Conservation (phyloP, 1,284 basidiomycete genomes). For the Ganoderma sinense region DNA sequence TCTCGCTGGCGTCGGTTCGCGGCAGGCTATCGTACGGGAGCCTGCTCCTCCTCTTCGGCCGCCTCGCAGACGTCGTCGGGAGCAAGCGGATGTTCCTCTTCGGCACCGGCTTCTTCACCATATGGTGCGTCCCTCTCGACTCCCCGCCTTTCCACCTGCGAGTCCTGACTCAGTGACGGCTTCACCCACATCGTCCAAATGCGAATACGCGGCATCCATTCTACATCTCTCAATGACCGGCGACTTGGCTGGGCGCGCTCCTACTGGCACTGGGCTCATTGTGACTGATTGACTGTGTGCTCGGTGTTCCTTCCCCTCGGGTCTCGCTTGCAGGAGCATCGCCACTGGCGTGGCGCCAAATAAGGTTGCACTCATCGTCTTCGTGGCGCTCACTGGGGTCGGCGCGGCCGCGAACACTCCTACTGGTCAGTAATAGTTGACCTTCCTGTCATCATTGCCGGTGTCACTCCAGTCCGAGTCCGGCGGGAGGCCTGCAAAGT, state of each 20-base stretch:
- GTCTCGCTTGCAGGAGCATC: conserved; percentile 38
- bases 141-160: too few relatives aligned
- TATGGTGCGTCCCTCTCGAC: conserved; percentile 37
- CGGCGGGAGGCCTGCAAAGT: too few relatives aligned
- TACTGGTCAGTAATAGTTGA: conserved; percentile 8
- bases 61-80: conserved; percentile 49
- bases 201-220: not conserved
- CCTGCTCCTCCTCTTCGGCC: conserved; percentile 43
- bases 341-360: conserved; percentile 39
- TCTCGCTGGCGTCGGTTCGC: not conserved
- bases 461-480: too few relatives aligned
- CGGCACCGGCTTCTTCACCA: conserved; percentile 43
- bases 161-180: too few relatives aligned
- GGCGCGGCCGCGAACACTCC: conserved; percentile 36
- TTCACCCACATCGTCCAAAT: too few relatives aligned
- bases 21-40: conserved; percentile 43
- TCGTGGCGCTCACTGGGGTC: conserved; percentile 43
- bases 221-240: not conserved
- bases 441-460: not conserved
- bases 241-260: not conserved
- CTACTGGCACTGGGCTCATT: too few relatives aligned
- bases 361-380: conserved; percentile 39
- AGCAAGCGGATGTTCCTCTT: conserved; percentile 45
- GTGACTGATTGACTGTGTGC: too few relatives aligned
- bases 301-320: not conserved